Percentiles rank a stretch among this genome's conserved stretches.
phyloP scores from a whole-genome alignment of 768 basidiomycete species.

The Fistulinella prunicolor region DNA sequence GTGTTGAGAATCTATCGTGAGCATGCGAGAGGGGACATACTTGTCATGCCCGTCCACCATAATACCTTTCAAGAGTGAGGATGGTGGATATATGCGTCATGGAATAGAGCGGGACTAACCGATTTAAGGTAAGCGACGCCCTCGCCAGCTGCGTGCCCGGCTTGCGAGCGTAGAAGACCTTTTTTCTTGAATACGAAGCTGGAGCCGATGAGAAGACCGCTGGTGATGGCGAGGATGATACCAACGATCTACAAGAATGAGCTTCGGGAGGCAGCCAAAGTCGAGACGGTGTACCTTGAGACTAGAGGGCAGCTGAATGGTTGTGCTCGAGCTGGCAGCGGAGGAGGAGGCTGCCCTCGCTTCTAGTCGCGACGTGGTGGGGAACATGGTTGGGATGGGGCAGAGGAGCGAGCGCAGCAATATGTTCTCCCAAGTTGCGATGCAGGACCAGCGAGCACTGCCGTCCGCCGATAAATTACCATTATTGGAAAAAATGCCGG shows the following conservation, averaged over 20 bases:
- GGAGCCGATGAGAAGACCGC: constrained; percentile 86
- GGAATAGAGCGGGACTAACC: constrained; percentile 43
- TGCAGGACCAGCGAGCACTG: too few relatives aligned
- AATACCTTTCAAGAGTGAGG: constrained; percentile 45
- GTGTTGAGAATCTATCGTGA: neutral
- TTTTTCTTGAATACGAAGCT: constrained; percentile 99
- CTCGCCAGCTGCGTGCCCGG: constrained; percentile 74
- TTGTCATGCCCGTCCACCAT: constrained; percentile 95
- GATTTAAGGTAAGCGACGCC: constrained; percentile 96
- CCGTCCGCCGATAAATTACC: constrained; percentile 14
- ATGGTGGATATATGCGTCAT: constrained; percentile 6
- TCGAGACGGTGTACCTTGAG: constrained; percentile 44
- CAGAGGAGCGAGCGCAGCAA: constrained; percentile 3
- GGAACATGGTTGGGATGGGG: constrained; percentile 2
- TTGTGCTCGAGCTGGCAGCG: constrained; percentile 33
- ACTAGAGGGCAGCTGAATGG: constrained; percentile 39
- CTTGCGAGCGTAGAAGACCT: constrained; percentile 76
- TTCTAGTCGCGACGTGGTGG: constrained; percentile 4
- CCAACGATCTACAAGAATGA: constrained; percentile 58
- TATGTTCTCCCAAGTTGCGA: constrained; percentile 9
- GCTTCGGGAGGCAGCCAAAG: neutral
- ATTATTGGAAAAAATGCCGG: constrained; percentile 5
- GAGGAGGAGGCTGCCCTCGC: constrained; percentile 37
- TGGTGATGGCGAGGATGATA: constrained; percentile 68
- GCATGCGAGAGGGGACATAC: constrained; percentile 32